Evolutionary conservation across 169 alveolate genomes (phyloP).

Genomic region (Plasmodium blacklocki): DNA sequence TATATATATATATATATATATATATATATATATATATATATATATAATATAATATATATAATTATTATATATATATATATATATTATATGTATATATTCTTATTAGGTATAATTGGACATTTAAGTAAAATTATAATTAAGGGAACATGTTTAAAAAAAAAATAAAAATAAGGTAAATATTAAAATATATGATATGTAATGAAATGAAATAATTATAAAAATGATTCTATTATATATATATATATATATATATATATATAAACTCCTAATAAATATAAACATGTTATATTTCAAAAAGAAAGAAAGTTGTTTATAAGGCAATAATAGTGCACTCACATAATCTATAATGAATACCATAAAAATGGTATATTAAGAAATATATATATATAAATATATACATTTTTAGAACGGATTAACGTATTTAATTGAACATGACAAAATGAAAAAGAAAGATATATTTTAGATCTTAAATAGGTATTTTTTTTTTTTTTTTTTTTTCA

Average conservation of each 20-base stretch:
- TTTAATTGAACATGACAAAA: too few relatives aligned
- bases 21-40: neutral
- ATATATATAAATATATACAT: too few relatives aligned
- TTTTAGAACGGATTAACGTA: too few relatives aligned
- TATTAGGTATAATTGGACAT: too few relatives aligned
- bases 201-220: neutral
- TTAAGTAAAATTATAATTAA: too few relatives aligned
- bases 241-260: neutral
- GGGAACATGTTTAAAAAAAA: too few relatives aligned
- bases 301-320: slow-evolving; percentile 2
- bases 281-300: neutral
- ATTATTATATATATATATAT: neutral
- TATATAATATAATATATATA: too few relatives aligned
- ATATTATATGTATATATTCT: neutral
- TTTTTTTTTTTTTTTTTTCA: too few relatives aligned
- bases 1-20: neutral
- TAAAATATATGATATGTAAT: neutral
- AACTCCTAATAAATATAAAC: neutral
- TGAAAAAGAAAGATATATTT: too few relatives aligned
- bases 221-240: slow-evolving; percentile 12
- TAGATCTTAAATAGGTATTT: too few relatives aligned
- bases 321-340: neutral
- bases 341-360: slow-evolving; percentile 9
- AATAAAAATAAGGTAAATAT: too few relatives aligned
- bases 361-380: neutral